These are phyloP conservation scores for Verbascum thapsus DNA, from an alignment of 257 asterid species.

Conservation along the genomic window DNA sequence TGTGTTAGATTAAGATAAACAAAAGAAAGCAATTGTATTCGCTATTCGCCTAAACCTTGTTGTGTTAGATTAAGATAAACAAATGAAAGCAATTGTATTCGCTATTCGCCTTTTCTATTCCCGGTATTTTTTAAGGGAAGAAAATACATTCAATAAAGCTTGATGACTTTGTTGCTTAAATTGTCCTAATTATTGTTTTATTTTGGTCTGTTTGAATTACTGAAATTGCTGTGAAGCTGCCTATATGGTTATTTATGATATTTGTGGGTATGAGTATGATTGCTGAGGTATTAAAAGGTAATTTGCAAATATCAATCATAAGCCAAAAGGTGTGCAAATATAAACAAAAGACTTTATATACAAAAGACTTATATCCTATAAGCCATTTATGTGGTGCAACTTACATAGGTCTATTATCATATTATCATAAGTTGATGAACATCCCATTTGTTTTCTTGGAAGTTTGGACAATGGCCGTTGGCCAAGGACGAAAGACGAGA, in stretches of 20 bases:
- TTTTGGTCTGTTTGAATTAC: background rate
- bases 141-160: constrained; percentile 22
- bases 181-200: constrained; percentile 1
- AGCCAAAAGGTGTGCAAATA: too few species aligned
- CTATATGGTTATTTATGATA: background rate
- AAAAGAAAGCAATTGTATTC: background rate
- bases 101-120: constrained; percentile 22
- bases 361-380: too few species aligned
- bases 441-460: background rate
- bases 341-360: too few species aligned
- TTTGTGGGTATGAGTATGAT: background rate
- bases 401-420: too few species aligned
- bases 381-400: too few species aligned
- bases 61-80: background rate
- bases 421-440: too few species aligned
- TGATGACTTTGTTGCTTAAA: constrained; percentile 1
- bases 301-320: background rate
- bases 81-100: background rate
- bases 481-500: constrained; percentile 26
- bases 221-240: constrained; percentile 3
- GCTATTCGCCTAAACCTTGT: too few species aligned
- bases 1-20: background rate
- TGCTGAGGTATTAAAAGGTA: background rate
- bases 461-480: background rate
- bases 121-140: constrained; percentile 54